Base-by-base conservation (phyloP, 179 eudicot species). In the Vitellaria paradoxa region DNA sequence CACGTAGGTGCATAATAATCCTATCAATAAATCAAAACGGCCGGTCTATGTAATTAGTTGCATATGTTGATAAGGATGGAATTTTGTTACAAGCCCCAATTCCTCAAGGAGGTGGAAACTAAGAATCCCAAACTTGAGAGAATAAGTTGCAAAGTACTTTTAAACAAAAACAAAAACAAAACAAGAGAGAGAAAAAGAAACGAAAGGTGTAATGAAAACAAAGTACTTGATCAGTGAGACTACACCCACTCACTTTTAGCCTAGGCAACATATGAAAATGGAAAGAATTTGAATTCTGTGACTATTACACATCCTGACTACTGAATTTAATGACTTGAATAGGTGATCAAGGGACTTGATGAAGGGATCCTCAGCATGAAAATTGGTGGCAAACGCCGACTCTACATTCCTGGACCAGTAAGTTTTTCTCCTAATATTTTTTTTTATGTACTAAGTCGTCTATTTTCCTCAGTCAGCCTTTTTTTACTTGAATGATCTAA, bases 351-450 rank as follows among this genome's bases (percentile, higher is more conserved):
- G 85, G 99, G 99, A 81, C 93, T 95, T 61, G 99, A 95, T 80
- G 99, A 95, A 89, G 99, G 99, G 72, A 74, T 95, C 55, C 89
- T 95, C 46, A 88, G 87, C 84, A 95, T 95, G 99, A 93, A 93
- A 86, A 87, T 81, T 77, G 98, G 99, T 81, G 99, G 99, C 49
- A 89, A 87, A 86, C 90, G 98, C 9, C 86, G 99, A 64, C 89
- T 95, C 62, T 95, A 89, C 84, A 89, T 95, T 81, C 99, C 99
- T 0, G 99, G 99, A 84, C 64, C 98, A 50, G 99, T 95, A 85
- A 90, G 99, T 80, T 69, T 61, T 62, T 79, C 47, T 26, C 53
- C 56, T n/a, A 55, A 65, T 50, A 18, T 45, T 6, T 7, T 14
- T 7, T 14, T n/a, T 50, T 65, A 52, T 49, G 55, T 65, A 60